Evolutionary conservation across 2,329 filamentous ascomycete genomes (phyloP).

Genomic region (Fusarium nanum): DNA sequence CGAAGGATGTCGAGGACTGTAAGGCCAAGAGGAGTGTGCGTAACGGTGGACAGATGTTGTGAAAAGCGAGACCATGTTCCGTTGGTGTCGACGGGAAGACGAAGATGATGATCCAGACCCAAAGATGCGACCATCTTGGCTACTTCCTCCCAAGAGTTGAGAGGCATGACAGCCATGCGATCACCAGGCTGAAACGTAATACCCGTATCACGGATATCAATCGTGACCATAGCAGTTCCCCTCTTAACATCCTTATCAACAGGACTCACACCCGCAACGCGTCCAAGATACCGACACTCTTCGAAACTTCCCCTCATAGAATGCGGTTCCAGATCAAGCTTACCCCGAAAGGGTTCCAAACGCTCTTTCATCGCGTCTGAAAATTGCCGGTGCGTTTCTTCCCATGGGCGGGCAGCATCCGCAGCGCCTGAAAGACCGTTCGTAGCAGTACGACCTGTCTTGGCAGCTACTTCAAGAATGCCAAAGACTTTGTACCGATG

Average conservation of each 20-base stretch:
- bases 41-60: constrained; percentile 57
- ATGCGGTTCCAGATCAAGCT: constrained; percentile 61
- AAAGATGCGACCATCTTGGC: constrained; percentile 65
- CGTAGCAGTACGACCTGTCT: constrained; percentile 64
- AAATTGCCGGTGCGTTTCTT: constrained; percentile 38
- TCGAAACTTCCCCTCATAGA: constrained; percentile 67
- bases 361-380: constrained; percentile 40
- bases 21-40: constrained; percentile 47
- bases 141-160: constrained; percentile 66
- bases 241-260: constrained; percentile 57
- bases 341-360: constrained; percentile 54
- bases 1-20: constrained; percentile 62
- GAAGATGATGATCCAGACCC: constrained; percentile 60
- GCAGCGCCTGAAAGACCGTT: constrained; percentile 62
- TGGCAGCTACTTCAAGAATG: constrained; percentile 64
- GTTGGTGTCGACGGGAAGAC: constrained; percentile 54
- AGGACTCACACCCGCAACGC: constrained; percentile 49
- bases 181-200: constrained; percentile 66
- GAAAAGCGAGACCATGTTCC: constrained; percentile 61
- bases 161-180: constrained; percentile 64
- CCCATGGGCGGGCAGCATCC: constrained; percentile 47
- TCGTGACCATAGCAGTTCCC: constrained; percentile 59
- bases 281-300: constrained; percentile 63
- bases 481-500: constrained; percentile 69
- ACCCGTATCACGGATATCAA: constrained; percentile 64